Evolutionary conservation across 768 basidiomycete genomes (phyloP), one percentile per base, ranked within the genome.

Genomic region (Epithele typhae): DNA sequence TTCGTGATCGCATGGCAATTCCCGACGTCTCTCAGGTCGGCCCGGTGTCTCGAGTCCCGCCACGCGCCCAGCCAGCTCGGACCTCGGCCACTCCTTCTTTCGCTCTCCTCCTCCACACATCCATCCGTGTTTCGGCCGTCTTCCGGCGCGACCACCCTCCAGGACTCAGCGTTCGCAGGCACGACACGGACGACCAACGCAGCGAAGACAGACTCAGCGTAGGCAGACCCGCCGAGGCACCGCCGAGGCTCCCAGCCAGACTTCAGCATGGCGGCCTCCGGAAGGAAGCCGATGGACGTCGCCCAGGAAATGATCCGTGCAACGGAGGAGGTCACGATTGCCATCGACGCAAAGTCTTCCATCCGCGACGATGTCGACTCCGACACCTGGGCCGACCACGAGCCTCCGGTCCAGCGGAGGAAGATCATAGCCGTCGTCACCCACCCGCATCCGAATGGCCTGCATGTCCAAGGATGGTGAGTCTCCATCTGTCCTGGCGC

Each of bases 271-370:
- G 23, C 50, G 27, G 32, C 18, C n/a, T 1, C 25, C 23, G 17
- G 25, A 17, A 22, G 14, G 38, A 41, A 30, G 34, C 17, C 51
- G 25, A 36, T 48, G 37, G 51, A 52, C 35, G 34, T 48, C 43
- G 51, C 43, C 19, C 51, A 40, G 6, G 51, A 52, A 34, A 46
- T 52, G 33, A 41, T 75, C 8, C 66, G 62, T 6, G 62, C 71
- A 1, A 68, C 79, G 4, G 82, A 83, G 38, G 62, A 65, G 40
- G 65, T 75, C 21, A 70, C 67, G 45, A 68, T 69, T 22, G 48
- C 73, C 2, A 53, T 83, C 7, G 69, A 77, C 37, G 69, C 68
- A 9, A 43, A 62, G 6, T 22, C 38, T 5, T 22, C 44, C 25
- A 36, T 47, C 17, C 37, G 43, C 27, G 34, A 27, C 18, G 48